Conservation (phyloP, 305 asterid genomes). For the Lippia alba region DNA sequence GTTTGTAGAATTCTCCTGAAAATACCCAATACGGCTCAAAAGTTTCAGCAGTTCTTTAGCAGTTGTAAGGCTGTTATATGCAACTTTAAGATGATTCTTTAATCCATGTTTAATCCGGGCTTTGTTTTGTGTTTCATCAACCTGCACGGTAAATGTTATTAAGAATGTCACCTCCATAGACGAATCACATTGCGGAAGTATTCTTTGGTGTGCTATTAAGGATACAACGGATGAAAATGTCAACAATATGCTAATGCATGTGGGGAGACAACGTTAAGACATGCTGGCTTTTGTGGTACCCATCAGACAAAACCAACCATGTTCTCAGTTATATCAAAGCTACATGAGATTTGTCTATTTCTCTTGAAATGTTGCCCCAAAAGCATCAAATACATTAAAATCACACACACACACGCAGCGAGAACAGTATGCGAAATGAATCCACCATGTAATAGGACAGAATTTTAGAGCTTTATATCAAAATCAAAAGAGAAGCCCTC, state of each 20-base stretch:
- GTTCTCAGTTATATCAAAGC: conserved; percentile 47
- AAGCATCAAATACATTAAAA: conserved; percentile 18
- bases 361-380: conserved; percentile 27
- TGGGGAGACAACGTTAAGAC: conserved; percentile 49
- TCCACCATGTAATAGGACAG: neutral
- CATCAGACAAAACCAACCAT: conserved; percentile 53
- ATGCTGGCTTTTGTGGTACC: conserved; percentile 61
- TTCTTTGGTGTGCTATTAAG: no score
- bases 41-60: conserved; percentile 78
- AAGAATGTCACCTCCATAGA: neutral
- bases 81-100: conserved; percentile 66
- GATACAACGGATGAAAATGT: conserved; percentile 31
- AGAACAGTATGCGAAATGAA: no score
- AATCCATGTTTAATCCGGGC: conserved; percentile 47
- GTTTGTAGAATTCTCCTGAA: conserved; percentile 58
- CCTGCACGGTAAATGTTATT: conserved; percentile 51
- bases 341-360: conserved; percentile 57
- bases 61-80: conserved; percentile 64
- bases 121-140: conserved; percentile 46
- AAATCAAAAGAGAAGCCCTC: neutral
- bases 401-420: conserved; percentile 7
- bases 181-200: neutral
- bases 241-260: conserved; percentile 31
- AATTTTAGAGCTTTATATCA: neutral
- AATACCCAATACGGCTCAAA: conserved; percentile 54